Conservation (phyloP, 2,329 filamentous ascomycete species). For the Aspergillus tamarii region DNA sequence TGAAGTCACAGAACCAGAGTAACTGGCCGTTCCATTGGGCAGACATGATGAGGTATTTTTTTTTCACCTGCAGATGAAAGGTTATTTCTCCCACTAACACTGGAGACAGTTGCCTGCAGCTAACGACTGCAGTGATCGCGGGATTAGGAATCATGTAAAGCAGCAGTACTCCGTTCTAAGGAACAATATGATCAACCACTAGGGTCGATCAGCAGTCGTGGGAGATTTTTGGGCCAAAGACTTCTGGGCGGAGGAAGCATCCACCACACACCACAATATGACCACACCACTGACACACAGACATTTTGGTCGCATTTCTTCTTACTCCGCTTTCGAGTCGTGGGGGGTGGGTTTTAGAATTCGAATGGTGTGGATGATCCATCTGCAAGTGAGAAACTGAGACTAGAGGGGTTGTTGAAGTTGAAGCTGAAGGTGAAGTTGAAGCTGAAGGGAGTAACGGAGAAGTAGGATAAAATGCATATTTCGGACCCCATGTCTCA, state of each 20-base stretch:
- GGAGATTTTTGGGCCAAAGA: not conserved
- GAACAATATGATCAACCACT: slow-evolving; percentile 21
- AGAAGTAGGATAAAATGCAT: not conserved
- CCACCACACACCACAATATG: not conserved
- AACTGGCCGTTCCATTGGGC: slow-evolving; percentile 8
- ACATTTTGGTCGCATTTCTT: not conserved
- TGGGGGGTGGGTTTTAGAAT: slow-evolving; percentile 1
- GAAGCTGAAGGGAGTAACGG: not conserved
- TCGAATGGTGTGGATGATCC: not conserved
- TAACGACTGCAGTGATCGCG: slow-evolving; percentile 3
- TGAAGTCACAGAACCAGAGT: slow-evolving; percentile 3
- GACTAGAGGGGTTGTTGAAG: not conserved
- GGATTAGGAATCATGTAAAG: not conserved
- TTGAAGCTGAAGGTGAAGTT: not conserved
- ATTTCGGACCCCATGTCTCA: not conserved
- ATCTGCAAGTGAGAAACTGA: not conserved
- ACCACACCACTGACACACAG: slow-evolving; percentile 5
- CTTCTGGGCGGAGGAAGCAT: not conserved
- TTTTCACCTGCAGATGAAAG: slow-evolving; percentile 7
- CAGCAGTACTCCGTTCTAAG: not conserved
- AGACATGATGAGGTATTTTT: slow-evolving; percentile 14
- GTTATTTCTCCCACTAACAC: slow-evolving; percentile 8
- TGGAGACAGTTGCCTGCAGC: slow-evolving; percentile 4
- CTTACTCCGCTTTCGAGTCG: not conserved
- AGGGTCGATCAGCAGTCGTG: slow-evolving; percentile 16